Evolutionary conservation across 805 yeast genomes (phyloP).

Genomic region (Wickerhamiella musiphila): DNA sequence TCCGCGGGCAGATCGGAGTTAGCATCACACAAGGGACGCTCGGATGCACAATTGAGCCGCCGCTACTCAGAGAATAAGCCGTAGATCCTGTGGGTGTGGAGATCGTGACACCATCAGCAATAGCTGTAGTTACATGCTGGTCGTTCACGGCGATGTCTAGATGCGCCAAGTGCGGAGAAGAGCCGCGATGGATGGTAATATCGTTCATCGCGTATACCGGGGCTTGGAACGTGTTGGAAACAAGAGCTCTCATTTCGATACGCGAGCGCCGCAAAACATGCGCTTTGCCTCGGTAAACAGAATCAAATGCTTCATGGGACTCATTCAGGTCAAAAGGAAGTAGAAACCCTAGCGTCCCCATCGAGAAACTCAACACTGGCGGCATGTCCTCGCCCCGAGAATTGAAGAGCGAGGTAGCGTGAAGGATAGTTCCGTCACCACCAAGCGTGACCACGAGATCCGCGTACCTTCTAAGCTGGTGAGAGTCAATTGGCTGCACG

Average conservation of each 20-base stretch:
- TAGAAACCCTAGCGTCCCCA: conserved; percentile 82
- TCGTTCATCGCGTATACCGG: conserved; percentile 79
- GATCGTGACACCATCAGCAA: conserved; percentile 76
- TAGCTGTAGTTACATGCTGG: conserved; percentile 69
- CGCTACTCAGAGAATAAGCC: conserved; percentile 88
- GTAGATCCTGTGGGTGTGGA: conserved; percentile 94
- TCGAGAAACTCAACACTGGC: conserved; percentile 72
- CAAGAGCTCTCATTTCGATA: conserved; percentile 20
- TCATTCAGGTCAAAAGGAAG: conserved; percentile 69
- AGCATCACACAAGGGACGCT: conserved; percentile 62
- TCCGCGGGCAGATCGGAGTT: conserved; percentile 85
- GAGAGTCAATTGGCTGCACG: conserved; percentile 28
- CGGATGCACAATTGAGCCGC: conserved; percentile 89
- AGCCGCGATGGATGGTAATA: conserved; percentile 73
- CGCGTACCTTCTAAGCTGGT: conserved; percentile 40
- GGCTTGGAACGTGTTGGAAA: conserved; percentile 15
- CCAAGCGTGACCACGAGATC: conserved; percentile 78
- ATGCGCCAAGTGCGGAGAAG: conserved; percentile 67
- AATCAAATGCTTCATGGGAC: conserved; percentile 40
- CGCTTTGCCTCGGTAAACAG: conserved; percentile 51
- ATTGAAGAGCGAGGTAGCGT: conserved; percentile 67
- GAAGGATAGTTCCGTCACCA: conserved; percentile 88
- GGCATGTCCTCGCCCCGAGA: conserved; percentile 45
- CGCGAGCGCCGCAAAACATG: conserved; percentile 62
- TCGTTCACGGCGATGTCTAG: conserved; percentile 77